Evolutionary conservation across 1,284 basidiomycete genomes (phyloP).

Genomic region (Trametes hirsuta): DNA sequence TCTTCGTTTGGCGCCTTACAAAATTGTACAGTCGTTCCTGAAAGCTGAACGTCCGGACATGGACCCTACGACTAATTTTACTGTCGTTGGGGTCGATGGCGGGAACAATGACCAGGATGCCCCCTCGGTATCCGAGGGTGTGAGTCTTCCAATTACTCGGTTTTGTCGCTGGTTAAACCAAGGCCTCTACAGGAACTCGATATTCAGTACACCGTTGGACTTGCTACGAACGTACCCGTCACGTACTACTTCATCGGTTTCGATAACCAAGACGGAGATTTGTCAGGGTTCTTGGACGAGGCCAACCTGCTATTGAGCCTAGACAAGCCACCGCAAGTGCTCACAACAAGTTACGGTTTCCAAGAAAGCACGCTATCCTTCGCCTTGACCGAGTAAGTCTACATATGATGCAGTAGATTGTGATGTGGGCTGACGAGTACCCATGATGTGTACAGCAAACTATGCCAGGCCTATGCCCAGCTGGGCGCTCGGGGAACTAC

Average conservation of each 20-base stretch:
- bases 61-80: constrained; percentile 33
- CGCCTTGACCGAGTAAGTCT: constrained; percentile 39
- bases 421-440: constrained; percentile 7
- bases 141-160: constrained; percentile 25
- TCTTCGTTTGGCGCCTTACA: not conserved
- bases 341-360: constrained; percentile 55
- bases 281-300: constrained; percentile 19
- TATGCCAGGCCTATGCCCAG: constrained; percentile 34
- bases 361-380: constrained; percentile 20
- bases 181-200: constrained; percentile 47
- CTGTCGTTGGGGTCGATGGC: constrained; percentile 47
- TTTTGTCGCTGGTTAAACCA: no score
- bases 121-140: constrained; percentile 48
- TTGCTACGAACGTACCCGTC: constrained; percentile 52
- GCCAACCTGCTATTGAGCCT: constrained; percentile 38
- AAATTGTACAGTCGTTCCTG: constrained; percentile 50
- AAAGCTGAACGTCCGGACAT: constrained; percentile 53
- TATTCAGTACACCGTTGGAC: constrained; percentile 57
- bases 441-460: constrained; percentile 9
- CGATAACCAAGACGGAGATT: constrained; percentile 14
- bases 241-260: constrained; percentile 24
- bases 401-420: constrained; percentile 64
- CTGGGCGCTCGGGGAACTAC: constrained; percentile 63
- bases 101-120: constrained; percentile 44
- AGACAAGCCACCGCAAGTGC: constrained; percentile 58